Percentiles rank a stretch among this genome's conserved stretches.
Conservation (phyloP, 768 basidiomycete genomes). For the Panellus pusillus region DNA sequence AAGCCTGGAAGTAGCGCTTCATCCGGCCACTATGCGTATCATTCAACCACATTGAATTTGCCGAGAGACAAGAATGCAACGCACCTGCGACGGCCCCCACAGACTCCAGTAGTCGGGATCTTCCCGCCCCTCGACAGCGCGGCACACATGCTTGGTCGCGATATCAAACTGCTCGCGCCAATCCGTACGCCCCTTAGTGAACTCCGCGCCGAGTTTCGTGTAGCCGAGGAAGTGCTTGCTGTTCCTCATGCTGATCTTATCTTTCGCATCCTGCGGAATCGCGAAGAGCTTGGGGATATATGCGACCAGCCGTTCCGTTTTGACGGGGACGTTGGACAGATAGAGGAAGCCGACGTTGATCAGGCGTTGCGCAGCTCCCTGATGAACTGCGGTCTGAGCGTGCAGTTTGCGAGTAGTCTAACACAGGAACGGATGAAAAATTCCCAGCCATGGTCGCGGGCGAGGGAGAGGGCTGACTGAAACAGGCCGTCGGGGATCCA, state of each 20-base stretch:
- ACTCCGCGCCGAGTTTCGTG: constrained; percentile 66
- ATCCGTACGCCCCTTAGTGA: constrained; percentile 73
- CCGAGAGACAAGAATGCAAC: constrained; percentile 14
- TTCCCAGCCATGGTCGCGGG: constrained; percentile 23
- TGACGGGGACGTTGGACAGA: constrained; percentile 64
- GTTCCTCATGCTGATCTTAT: constrained; percentile 68
- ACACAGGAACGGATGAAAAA: constrained; percentile 68
- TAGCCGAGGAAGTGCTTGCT: constrained; percentile 82
- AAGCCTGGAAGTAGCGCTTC: constrained; percentile 75
- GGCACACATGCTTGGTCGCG: constrained; percentile 62
- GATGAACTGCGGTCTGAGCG: constrained; percentile 55
- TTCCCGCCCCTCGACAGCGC: constrained; percentile 49
- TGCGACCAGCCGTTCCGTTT: constrained; percentile 49
- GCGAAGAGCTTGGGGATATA: constrained; percentile 73
- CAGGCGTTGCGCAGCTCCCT: constrained; percentile 65
- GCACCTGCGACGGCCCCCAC: constrained; percentile 77
- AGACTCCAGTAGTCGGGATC: constrained; percentile 67
- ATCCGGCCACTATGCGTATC: constrained; percentile 65
- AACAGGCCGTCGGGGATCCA: too few relatives aligned
- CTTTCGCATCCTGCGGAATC: constrained; percentile 65
- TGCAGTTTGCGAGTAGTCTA: constrained; percentile 61
- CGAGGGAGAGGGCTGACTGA: background rate
- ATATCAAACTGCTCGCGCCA: constrained; percentile 82
- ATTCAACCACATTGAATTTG: background rate
- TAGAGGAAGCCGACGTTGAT: constrained; percentile 85